phyloP scores from a whole-genome alignment of 2,329 filamentous ascomycete genomes.

The Hirsutella minnesotensis region DNA sequence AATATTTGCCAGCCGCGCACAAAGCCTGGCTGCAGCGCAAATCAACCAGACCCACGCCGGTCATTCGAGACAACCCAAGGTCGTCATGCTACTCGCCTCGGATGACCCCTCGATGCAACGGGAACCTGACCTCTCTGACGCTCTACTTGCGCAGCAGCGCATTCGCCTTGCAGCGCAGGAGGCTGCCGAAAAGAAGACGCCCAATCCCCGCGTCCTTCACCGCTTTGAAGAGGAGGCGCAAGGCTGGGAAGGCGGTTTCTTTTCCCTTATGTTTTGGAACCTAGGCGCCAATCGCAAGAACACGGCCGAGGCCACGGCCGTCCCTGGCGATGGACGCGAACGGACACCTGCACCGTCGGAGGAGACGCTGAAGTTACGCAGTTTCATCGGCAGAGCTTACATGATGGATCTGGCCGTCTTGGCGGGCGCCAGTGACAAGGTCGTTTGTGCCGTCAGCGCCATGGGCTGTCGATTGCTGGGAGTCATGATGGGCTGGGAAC shows the following conservation, averaged over 20 bases:
- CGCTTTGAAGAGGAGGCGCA: slow-evolving; percentile 64
- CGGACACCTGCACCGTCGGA: slow-evolving; percentile 24
- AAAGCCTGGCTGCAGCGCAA: slow-evolving; percentile 37
- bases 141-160: slow-evolving; percentile 57
- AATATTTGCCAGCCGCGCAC: slow-evolving; percentile 50
- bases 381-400: slow-evolving; percentile 70
- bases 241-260: slow-evolving; percentile 86
- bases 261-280: slow-evolving; percentile 68
- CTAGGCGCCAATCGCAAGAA: slow-evolving; percentile 42
- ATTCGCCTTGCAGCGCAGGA: slow-evolving; percentile 63
- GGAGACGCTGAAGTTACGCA: slow-evolving; percentile 54
- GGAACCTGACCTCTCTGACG: slow-evolving; percentile 46
- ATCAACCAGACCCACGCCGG: slow-evolving; percentile 30
- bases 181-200: slow-evolving; percentile 25
- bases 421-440: slow-evolving; percentile 51
- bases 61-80: slow-evolving; percentile 20
- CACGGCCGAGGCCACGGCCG: slow-evolving; percentile 20
- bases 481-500: slow-evolving; percentile 82
- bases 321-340: slow-evolving; percentile 9
- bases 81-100: slow-evolving; percentile 56
- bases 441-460: slow-evolving; percentile 68
- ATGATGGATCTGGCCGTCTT: slow-evolving; percentile 70
- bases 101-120: slow-evolving; percentile 71
- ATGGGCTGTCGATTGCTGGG: slow-evolving; percentile 62
- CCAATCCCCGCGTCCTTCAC: slow-evolving; percentile 39